Base-by-base conservation (phyloP, 2,329 filamentous ascomycete genomes). In the Colletotrichum lupini region DNA sequence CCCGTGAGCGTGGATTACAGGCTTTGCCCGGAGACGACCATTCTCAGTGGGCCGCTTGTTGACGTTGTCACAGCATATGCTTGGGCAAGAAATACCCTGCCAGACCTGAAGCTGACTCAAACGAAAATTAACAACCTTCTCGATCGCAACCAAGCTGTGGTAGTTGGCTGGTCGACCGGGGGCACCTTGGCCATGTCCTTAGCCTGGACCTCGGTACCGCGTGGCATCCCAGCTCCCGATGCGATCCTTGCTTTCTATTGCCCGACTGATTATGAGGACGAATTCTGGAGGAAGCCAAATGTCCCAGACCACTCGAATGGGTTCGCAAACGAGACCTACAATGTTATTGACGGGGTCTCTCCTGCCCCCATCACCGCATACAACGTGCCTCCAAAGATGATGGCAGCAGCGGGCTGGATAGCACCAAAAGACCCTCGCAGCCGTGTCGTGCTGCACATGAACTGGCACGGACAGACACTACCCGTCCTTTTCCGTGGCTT, bases 1-100 rank as follows among this genome's bases (percentile, higher is more conserved):
- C 85, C 87, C 0, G 77, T 89, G 12, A 86, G 84, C 72, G 65
- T 88, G 0, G 87, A 89, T 75, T 87, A 89, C 73, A 79, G 86
- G 0, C 81, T 89, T 1, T 89, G 87, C 68, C 87, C 87, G 0
- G 85, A 88, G 56, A 79, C 83, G 3, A 84, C 78, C 24, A 75
- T 89, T 3, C 60, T 81, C 4, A 82, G 86, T 1, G 88, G 87
- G 0, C 82, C 87, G 0, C 83, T 89, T 77, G 74, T 75, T 3
- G 88, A 89, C 74, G 80, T 83, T 0, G 77, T 80, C 16, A 84
- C 87, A 73, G 85, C 86, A 1, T 77, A 85, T 1, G 9, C 65
- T 0, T 88, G 86, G 85, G 80, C 80, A 0, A 79, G 82, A 30
- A n/a, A 58, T 30, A 58, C 16, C 14, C 56, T 58, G 26, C 28